phyloP scores from a whole-genome alignment of 495 filamentous ascomycete species.

The Parachaetomium inaequale region DNA sequence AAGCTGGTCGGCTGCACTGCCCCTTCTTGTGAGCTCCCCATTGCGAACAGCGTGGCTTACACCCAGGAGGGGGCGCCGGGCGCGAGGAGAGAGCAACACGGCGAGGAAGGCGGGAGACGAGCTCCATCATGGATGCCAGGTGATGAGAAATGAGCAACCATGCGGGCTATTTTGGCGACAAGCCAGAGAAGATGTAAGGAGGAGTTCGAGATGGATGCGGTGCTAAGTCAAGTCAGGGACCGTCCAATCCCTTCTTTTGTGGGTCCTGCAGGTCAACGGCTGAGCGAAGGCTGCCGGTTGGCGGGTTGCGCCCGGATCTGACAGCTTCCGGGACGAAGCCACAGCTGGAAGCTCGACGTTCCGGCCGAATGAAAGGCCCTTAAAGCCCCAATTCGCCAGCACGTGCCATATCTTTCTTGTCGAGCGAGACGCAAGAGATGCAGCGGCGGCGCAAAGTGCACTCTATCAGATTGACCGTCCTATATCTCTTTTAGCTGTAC shows the following conservation, averaged over 20 bases:
- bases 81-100: no score
- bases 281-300: neutral
- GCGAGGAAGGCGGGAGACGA: neutral
- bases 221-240: neutral
- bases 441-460: neutral
- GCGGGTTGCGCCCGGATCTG: constrained; percentile 7
- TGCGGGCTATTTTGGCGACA: neutral
- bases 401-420: neutral
- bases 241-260: neutral
- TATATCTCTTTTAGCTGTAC: constrained; percentile 12
- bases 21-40: neutral
- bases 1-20: neutral
- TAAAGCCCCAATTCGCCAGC: neutral
- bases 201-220: neutral
- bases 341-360: constrained; percentile 10
- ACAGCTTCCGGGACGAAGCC: constrained; percentile 15
- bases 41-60: neutral
- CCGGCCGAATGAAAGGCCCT: neutral
- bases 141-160: no score
- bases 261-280: neutral
- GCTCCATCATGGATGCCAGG: neutral
- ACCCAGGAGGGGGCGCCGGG: neutral
- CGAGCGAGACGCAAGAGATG: neutral
- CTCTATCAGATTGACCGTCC: constrained; percentile 5
- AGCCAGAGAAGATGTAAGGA: no score